Evolutionary conservation across 441 rosid species (phyloP).

Genomic region (Jatropha multifida): DNA sequence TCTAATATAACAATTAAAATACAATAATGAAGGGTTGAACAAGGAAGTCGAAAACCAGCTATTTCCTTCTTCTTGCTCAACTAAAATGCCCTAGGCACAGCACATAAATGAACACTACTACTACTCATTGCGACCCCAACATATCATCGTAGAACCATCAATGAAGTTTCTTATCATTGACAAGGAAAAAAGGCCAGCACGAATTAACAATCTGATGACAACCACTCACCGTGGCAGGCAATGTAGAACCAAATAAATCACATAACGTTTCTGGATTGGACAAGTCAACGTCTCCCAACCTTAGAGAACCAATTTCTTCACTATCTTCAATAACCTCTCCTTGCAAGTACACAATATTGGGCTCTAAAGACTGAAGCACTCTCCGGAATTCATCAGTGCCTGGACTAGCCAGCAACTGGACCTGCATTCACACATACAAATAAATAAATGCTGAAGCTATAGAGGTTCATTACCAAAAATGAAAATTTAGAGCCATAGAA

Average conservation of each 20-base stretch:
- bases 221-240: constrained; percentile 82
- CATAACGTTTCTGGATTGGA: constrained; percentile 67
- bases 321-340: constrained; percentile 59
- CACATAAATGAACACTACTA: not conserved
- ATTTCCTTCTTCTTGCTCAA: not conserved
- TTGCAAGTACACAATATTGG: constrained; percentile 80
- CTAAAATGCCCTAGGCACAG: not conserved
- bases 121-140: not conserved
- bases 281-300: constrained; percentile 64
- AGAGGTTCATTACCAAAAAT: not conserved
- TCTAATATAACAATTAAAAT: not conserved
- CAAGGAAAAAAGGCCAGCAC: constrained; percentile 7
- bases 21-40: not conserved
- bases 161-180: not conserved
- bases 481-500: constrained; percentile 8
- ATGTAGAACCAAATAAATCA: constrained; percentile 64
- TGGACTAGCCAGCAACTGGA: constrained; percentile 76
- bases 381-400: constrained; percentile 61
- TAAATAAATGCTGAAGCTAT: constrained; percentile 7
- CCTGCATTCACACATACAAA: constrained; percentile 47
- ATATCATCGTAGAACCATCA: not conserved
- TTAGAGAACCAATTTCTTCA: constrained; percentile 73
- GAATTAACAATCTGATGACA: constrained; percentile 1
- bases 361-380: constrained; percentile 56
- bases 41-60: not conserved